Base-by-base conservation (phyloP, 768 basidiomycete genomes). In the Lactarius sanguifluus region DNA sequence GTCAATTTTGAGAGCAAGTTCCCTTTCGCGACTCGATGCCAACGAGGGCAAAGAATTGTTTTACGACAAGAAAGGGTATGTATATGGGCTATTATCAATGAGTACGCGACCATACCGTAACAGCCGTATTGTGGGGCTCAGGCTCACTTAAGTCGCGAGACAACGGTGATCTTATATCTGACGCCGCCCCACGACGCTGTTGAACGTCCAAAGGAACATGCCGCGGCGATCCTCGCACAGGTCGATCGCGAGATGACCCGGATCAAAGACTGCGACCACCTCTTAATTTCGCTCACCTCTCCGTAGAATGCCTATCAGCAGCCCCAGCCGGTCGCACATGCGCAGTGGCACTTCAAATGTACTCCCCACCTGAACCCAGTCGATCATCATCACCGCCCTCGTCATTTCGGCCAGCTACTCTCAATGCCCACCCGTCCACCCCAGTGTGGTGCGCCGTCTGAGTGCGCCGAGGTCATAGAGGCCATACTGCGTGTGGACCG, bases 401-500 rank as follows among this genome's bases (percentile, higher is more conserved):
- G 54, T 72, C 59, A 40, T 13, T 78, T 57, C 59, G 55, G 18
- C 73, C 72, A 30, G 69, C 73, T 10, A 69, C 72, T 13, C 43
- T 69, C 50, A 75, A 76, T 3, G 75, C 76, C 41, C 70, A 74
- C 28, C 28, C 71, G 5, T 72, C 74, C 20, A 73, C 73, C 7
- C 75, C 78, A 13, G 69, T 76, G 58, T 70, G 73, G 32, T 82
- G 82, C 9, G 80, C 86, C 2, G 80, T 93, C 64, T 90, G 96
- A 67, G 28, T 89, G 58, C 89, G 96, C 10, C 76, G 83, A 64
- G 94, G 94, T 1, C 91, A 96, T 62, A 3, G 92, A 90, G 38
- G 96, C 95, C 3, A 85, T 92, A 34, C 74, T 88, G 13, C 79
- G 86, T 69, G 71, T 96, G 18, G 94, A 97, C 77, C 84, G 96